Base-by-base conservation (phyloP, 2,329 filamentous ascomycete species). In the Coccinonectria pachysandricola region DNA sequence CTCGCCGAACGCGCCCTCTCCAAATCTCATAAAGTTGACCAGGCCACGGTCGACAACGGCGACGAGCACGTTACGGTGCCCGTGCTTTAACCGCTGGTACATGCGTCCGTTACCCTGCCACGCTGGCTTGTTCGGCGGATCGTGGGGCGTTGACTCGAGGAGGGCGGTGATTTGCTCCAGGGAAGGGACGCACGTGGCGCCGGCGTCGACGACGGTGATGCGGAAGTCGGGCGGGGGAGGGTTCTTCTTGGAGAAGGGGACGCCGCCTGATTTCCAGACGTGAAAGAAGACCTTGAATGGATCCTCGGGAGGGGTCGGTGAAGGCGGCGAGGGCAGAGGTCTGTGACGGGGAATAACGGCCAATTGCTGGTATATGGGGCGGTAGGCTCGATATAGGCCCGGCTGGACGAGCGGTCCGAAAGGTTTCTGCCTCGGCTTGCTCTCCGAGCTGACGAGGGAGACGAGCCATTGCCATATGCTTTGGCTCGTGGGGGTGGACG, bases 1-100 rank as follows among this genome's bases (percentile, higher is more conserved):
- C 36, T 74, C 69, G 1, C 67, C 78, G 55, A 95, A 95, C 1
- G 77, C 78, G 8, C 75, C 76, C 59, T 96, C 86, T 2, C 71
- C 75, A 32, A 95, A 67, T 13, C 82, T 65, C 45, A 95, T 64
- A 50, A 88, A 96, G 52, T 88, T 96, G 23, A 87, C 79, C 12
- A 96, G 68, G 0, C 91, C 91, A 36, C 85, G 72, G 50, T 96
- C 91, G 17, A 95, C 86, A 3, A 96, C 71, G 0, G 87, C 91
- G 13, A 98, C 52, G 17, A 95, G 64, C 16, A 91, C 81, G 53
- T 84, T 91, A 38, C 84, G 71, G 51, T 79, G 76, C 2, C 86
- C 91, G 45, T 93, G 76, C 54, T 86, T 88, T 37, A 96, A 59
- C 32, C 82, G 75, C 45, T 78, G 71, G 48, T 92, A 91, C 38